These are phyloP conservation scores for Pseudocercospora pini-densiflorae DNA, from an alignment of 2,329 filamentous ascomycete genomes.

Conservation along the genomic window DNA sequence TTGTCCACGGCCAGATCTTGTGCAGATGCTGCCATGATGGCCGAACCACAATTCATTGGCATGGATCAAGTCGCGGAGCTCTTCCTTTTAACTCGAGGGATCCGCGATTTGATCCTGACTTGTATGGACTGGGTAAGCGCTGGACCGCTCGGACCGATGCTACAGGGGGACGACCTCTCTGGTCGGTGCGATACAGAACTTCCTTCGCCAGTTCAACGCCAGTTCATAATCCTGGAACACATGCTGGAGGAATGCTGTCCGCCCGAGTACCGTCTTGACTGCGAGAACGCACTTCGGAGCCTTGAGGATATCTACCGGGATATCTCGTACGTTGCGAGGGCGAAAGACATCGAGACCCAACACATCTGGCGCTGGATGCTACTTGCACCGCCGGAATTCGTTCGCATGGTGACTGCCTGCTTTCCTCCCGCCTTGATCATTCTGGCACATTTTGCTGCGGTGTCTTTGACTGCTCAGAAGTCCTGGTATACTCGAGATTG, in stretches of 20 bases:
- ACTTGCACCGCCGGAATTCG: slow-evolving; percentile 21
- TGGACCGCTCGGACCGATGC: slow-evolving; percentile 20
- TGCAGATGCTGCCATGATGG: slow-evolving; percentile 22
- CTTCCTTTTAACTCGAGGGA: slow-evolving; percentile 26
- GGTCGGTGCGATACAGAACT: slow-evolving; percentile 3
- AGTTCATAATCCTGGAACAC: slow-evolving; percentile 15
- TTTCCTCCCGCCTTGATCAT: slow-evolving; percentile 31
- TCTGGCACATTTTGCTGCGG: slow-evolving; percentile 30
- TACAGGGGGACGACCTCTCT: slow-evolving; percentile 16
- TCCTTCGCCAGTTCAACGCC: slow-evolving; percentile 11
- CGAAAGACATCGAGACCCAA: slow-evolving; percentile 10
- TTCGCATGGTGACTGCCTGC: slow-evolving; percentile 24
- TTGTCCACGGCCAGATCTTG: slow-evolving; percentile 21
- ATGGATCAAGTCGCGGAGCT: slow-evolving; percentile 30
- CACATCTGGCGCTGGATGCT: slow-evolving; percentile 20
- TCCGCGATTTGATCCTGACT: slow-evolving; percentile 24
- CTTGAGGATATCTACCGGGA: slow-evolving; percentile 20
- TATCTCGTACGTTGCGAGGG: slow-evolving; percentile 9
- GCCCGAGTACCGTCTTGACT: slow-evolving; percentile 7
- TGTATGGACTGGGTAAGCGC: slow-evolving; percentile 20
- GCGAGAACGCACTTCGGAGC: slow-evolving; percentile 10
- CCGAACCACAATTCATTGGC: slow-evolving; percentile 19
- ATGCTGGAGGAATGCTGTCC: slow-evolving; percentile 19
- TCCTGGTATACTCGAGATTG: slow-evolving; percentile 17
- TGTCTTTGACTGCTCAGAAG: slow-evolving; percentile 19